Conservation (phyloP, 306 rosid genomes). For the Cicer chorassanicum region DNA sequence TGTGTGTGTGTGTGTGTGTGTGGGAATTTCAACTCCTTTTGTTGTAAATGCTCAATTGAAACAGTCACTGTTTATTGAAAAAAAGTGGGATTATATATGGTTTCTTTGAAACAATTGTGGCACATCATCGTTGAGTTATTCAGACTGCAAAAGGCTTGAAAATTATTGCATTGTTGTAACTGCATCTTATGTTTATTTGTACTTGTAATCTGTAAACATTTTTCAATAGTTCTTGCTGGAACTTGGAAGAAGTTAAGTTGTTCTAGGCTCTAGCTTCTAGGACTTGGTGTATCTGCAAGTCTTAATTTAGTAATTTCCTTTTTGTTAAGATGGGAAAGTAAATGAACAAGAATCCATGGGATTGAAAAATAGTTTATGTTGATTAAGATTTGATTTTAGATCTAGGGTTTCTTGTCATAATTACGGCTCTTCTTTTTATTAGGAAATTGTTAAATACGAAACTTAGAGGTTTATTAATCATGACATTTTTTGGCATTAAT, state of each 20-base stretch:
- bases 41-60: slow-evolving; percentile 35
- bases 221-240: slow-evolving; percentile 3
- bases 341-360: slow-evolving; percentile 2
- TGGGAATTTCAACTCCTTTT: slow-evolving; percentile 5
- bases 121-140: slow-evolving; percentile 32
- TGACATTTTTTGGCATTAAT: slow-evolving; percentile 19
- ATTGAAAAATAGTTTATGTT: slow-evolving; percentile 10
- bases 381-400: slow-evolving; percentile 17
- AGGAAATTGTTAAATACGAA: slow-evolving; percentile 23
- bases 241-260: slow-evolving; percentile 11
- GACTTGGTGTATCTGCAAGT: slow-evolving; percentile 26
- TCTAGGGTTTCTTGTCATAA: slow-evolving; percentile 3
- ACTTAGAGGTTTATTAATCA: slow-evolving; percentile 20
- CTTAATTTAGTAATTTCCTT: slow-evolving; percentile 18
- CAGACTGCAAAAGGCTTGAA: slow-evolving; percentile 11
- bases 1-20: background rate
- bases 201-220: slow-evolving; percentile 4
- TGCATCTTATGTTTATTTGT: slow-evolving; percentile 34
- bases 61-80: too few relatives aligned
- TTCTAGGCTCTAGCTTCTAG: slow-evolving; percentile 32
- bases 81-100: too few relatives aligned
- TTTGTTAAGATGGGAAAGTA: slow-evolving; percentile 23
- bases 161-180: slow-evolving; percentile 17
- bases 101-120: background rate
- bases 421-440: background rate